Percentiles rank a stretch among this genome's conserved stretches.
These are phyloP conservation scores for Globisporangium paroecandrum DNA, from an alignment of 352 stramenopile genomes.

Conservation along the genomic window DNA sequence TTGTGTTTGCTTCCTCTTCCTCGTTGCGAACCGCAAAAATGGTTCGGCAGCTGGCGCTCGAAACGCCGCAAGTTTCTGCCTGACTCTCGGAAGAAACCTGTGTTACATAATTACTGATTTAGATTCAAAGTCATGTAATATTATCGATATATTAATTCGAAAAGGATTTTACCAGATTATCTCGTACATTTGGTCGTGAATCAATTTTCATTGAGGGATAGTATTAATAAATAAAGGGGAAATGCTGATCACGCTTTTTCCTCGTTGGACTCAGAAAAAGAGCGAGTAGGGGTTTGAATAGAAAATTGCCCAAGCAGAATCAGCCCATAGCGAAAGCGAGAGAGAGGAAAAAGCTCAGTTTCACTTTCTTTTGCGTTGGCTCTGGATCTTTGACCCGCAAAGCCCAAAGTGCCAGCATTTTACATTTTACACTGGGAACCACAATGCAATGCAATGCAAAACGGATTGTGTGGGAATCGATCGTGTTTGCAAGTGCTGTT, in stretches of 20 bases:
- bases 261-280: background rate
- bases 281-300: background rate
- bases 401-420: background rate
- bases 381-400: background rate
- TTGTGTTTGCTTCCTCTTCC: background rate
- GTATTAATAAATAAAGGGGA: background rate
- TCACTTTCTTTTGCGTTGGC: background rate
- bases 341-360: background rate
- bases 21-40: conserved; percentile 4
- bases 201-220: background rate
- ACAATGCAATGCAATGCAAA: no score
- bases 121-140: no score
- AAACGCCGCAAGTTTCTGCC: conserved; percentile 4
- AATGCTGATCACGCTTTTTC: background rate
- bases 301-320: background rate
- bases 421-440: background rate
- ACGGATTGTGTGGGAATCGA: no score
- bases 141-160: background rate
- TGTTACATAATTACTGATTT: background rate
- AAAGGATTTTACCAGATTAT: background rate
- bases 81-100: background rate
- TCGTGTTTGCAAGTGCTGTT: no score
- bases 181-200: background rate
- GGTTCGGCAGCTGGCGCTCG: conserved; percentile 1
- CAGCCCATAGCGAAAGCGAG: background rate